Evolutionary conservation across 169 alveolate species (phyloP).

Genomic region (Cryptosporidium andersoni): DNA sequence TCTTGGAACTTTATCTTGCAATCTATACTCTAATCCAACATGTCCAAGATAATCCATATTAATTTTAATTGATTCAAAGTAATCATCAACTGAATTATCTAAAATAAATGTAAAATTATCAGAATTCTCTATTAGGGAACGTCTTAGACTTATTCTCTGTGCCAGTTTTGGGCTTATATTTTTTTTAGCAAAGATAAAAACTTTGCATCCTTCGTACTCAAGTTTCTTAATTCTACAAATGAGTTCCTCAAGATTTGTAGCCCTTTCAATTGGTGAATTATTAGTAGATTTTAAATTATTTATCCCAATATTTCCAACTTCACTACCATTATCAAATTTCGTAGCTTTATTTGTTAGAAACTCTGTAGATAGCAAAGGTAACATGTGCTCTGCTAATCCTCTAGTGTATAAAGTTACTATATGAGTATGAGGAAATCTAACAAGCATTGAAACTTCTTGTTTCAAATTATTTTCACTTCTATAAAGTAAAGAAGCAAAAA

Average conservation of each 20-base stretch:
- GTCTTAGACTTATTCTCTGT: slow-evolving; percentile 6
- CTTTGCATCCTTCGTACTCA: slow-evolving; percentile 50
- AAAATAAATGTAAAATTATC: slow-evolving; percentile 27
- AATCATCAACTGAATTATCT: slow-evolving; percentile 50
- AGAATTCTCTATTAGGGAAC: slow-evolving; percentile 2
- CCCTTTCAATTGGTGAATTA: background rate
- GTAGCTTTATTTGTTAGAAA: background rate
- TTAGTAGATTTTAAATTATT: background rate
- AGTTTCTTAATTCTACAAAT: slow-evolving; percentile 10
- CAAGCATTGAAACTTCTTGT: slow-evolving; percentile 49
- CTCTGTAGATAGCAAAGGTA: slow-evolving; percentile 19
- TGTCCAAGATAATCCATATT: slow-evolving; percentile 50
- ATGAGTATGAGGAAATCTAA: slow-evolving; percentile 22
- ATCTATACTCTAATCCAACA: slow-evolving; percentile 52
- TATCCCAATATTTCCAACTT: background rate
- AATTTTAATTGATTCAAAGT: slow-evolving; percentile 11
- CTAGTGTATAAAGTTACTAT: slow-evolving; percentile 27
- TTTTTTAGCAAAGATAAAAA: slow-evolving; percentile 51
- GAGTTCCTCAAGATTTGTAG: slow-evolving; percentile 14
- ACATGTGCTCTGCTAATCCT: slow-evolving; percentile 48
- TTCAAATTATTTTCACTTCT: slow-evolving; percentile 36
- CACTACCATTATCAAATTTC: background rate
- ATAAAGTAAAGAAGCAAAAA: slow-evolving; percentile 54
- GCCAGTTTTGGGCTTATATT: slow-evolving; percentile 6
- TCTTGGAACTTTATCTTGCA: slow-evolving; percentile 54